These are phyloP conservation scores for Psilocybe subaeruginosa DNA, from an alignment of 768 basidiomycete species.

Conservation along the genomic window DNA sequence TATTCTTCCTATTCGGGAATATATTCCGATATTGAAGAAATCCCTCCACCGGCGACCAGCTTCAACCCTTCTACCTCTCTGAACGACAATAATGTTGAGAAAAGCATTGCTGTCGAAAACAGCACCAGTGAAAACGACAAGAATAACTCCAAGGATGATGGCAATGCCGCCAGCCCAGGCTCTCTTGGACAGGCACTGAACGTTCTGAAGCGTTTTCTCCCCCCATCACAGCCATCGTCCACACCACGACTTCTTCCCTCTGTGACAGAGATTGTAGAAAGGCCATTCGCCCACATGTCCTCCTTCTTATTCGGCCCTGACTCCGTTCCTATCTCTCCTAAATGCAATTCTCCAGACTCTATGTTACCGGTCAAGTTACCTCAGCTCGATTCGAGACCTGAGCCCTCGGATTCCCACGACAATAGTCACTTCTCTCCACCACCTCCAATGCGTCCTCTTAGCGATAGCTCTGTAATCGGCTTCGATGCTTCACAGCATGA, in stretches of 20 bases:
- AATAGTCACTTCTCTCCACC: neutral
- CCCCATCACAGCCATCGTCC: conserved; percentile 27
- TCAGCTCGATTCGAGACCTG: neutral
- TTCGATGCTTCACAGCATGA: conserved; percentile 16
- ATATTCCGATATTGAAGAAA: conserved; percentile 61
- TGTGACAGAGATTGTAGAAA: conserved; percentile 23
- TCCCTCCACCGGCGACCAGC: conserved; percentile 30
- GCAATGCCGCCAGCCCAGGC: neutral
- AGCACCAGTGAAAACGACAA: neutral
- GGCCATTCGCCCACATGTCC: conserved; percentile 15
- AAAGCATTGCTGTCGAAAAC: neutral
- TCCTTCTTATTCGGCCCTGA: conserved; percentile 16
- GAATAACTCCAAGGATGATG: neutral
- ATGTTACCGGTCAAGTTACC: neutral
- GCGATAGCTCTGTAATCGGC: neutral
- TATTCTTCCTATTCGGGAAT: conserved; percentile 31
- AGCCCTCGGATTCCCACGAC: neutral
- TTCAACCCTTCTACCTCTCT: conserved; percentile 27
- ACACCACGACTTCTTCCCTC: conserved; percentile 19
- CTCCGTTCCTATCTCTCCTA: neutral
- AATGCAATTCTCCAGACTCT: neutral
- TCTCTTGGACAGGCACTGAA: conserved; percentile 31
- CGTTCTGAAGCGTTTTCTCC: conserved; percentile 33
- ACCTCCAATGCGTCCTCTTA: neutral
- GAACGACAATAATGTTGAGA: neutral